Percentiles rank a stretch among this genome's conserved stretches.
Conservation (phyloP, 164 flowering plant species). For the Vitis rotundifolia region DNA sequence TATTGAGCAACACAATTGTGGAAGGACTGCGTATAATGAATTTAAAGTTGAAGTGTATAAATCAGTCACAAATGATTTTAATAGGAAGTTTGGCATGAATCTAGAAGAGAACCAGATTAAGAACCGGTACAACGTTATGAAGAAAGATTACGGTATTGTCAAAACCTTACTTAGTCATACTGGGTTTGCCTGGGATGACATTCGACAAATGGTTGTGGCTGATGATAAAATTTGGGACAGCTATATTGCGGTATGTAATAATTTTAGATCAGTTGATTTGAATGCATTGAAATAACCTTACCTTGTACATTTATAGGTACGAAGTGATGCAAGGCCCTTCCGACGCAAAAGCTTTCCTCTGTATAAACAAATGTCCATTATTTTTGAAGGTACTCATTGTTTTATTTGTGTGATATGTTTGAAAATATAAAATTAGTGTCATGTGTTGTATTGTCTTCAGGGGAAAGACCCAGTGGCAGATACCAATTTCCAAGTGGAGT, state of each 20-base stretch:
- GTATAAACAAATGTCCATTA: conserved; percentile 22
- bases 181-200: conserved; percentile 29
- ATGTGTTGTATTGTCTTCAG: background rate
- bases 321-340: conserved; percentile 24
- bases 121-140: conserved; percentile 24
- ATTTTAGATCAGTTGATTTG: background rate
- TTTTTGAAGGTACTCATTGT: conserved; percentile 25
- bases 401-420: background rate
- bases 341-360: conserved; percentile 25
- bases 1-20: conserved; percentile 26
- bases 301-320: conserved; percentile 1
- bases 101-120: conserved; percentile 24
- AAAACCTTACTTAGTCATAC: conserved; percentile 16
- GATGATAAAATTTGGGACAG: conserved; percentile 27
- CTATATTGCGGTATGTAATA: conserved; percentile 21
- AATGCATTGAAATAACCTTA: background rate
- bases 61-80: conserved; percentile 19
- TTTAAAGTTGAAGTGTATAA: conserved; percentile 23
- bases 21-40: conserved; percentile 22
- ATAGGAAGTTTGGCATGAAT: conserved; percentile 20
- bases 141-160: conserved; percentile 25
- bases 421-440: too few species aligned
- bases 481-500: conserved; percentile 12
- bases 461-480: conserved; percentile 14
- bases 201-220: conserved; percentile 24